Base-by-base conservation (phyloP, 495 filamentous ascomycete genomes). In the Xylaria grammica region DNA sequence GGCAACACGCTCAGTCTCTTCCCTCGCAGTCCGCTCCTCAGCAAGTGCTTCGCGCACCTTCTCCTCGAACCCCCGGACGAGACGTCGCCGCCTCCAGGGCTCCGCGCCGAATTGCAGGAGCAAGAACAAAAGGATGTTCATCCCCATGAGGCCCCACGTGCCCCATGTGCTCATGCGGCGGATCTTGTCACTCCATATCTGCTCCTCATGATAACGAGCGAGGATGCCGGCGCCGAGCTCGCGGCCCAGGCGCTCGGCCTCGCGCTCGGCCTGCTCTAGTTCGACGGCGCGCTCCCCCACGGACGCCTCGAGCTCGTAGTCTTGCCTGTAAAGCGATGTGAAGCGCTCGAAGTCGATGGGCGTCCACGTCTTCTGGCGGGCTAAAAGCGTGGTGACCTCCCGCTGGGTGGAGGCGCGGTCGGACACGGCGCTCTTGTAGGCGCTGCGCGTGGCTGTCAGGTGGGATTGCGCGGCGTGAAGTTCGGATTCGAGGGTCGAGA, bases 131-230 rank as follows among this genome's bases (percentile, higher is more conserved):
- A 98, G 75, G 3, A 98, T 89, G 69, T 99, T 99, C 46, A 98
- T 84, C 7, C 95, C 94, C 95, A 99, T 98, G 67, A 99, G 77
- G 0, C 95, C 95, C 89, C 96, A 97, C 2, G 95, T 99, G 24
- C 95, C 93, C 95, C 95, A 99, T 5, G 95, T 98, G 68, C 88
- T 92, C 86, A 97, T 97, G 63, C 95, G 82, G 45, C 95, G 85
- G 73, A 99, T 99, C 72, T 96, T 95, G 72, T 99, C 95, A 69
- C 90, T 94, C 95, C 95, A 99, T 50, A 99, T 97, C 81, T 99
- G 95, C 78, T 99, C 95, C 77, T 99, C 95, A 78, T 99, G 95
- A 78, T 99, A 99, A 29, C 95, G 87, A 30, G 88, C 88, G 34
- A 97, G 80, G 62, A 98, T 97, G 38, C 85, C 86, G 42, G 88